These are phyloP conservation scores for Mycena floridula DNA, from an alignment of 768 basidiomycete species.

Conservation along the genomic window DNA sequence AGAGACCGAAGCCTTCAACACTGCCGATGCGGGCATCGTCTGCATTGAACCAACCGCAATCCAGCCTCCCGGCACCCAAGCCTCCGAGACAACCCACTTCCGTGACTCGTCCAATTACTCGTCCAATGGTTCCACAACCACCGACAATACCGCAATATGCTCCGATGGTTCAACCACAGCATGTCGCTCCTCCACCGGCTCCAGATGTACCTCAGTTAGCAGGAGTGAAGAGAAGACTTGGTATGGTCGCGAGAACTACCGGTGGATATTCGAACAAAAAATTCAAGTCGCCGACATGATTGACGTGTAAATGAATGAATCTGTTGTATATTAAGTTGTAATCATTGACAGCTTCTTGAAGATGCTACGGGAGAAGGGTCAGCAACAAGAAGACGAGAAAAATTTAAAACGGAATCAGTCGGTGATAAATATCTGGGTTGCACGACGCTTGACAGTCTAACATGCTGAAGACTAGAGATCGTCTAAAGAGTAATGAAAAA, in stretches of 20 bases:
- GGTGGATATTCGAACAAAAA: conserved; percentile 62
- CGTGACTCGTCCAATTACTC: no score
- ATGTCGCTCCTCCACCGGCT: not conserved
- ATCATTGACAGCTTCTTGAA: not conserved
- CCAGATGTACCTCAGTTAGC: not conserved
- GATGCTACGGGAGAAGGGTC: not conserved
- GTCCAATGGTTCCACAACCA: no score
- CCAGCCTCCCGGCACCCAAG: no score
- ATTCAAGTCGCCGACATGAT: conserved; percentile 50
- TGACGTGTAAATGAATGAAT: not conserved
- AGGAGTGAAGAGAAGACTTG: conserved; percentile 50
- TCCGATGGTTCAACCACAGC: no score
- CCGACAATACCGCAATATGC: no score
- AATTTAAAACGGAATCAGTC: not conserved
- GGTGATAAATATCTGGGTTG: not conserved
- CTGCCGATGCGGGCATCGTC: no score
- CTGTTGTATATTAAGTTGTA: not conserved
- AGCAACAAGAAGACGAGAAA: not conserved
- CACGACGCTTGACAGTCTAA: not conserved
- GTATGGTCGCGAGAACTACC: conserved; percentile 47
- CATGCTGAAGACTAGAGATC: no score
- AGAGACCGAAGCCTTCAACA: no score
- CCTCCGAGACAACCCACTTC: no score
- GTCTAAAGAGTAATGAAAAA: no score
- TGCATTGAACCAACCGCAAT: no score